Conservation (phyloP, 1,139 yeast species). For the Pichia sp. region DNA sequence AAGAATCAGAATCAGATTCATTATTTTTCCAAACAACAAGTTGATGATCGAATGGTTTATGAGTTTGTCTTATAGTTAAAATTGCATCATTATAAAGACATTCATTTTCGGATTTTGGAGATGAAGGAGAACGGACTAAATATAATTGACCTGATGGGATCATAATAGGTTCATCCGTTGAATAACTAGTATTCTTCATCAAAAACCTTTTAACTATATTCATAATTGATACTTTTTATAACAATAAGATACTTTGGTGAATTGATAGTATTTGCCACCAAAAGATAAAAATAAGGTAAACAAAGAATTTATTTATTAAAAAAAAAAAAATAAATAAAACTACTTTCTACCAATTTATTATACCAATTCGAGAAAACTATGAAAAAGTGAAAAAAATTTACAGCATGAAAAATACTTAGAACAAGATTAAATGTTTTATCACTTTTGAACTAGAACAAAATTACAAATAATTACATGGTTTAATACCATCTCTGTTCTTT, state of each 20-base stretch:
- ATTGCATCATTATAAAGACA: constrained; percentile 80
- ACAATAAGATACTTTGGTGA: too few species aligned
- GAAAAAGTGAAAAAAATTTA: too few species aligned
- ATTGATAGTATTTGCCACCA: not conserved
- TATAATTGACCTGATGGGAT: constrained; percentile 78
- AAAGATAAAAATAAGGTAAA: too few species aligned
- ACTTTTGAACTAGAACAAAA: too few species aligned
- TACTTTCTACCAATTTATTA: too few species aligned
- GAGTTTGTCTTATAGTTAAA: constrained; percentile 62
- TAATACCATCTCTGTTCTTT: too few species aligned
- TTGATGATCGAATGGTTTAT: constrained; percentile 62
- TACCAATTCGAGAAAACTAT: too few species aligned
- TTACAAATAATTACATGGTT: too few species aligned
- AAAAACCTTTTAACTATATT: constrained; percentile 71
- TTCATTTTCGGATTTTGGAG: constrained; percentile 84
- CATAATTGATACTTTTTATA: constrained; percentile 32
- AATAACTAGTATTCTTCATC: constrained; percentile 28
- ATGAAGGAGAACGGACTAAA: constrained; percentile 63
- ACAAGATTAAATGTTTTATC: not conserved
- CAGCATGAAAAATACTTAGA: not conserved
- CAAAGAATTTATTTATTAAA: too few species aligned
- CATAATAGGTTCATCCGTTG: constrained; percentile 62
- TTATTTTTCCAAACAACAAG: constrained; percentile 64
- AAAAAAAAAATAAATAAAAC: too few species aligned
- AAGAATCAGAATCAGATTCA: constrained; percentile 34